Evolutionary conservation across 2,329 filamentous ascomycete species (phyloP).

Genomic region (Hymenoscyphus salicellus): DNA sequence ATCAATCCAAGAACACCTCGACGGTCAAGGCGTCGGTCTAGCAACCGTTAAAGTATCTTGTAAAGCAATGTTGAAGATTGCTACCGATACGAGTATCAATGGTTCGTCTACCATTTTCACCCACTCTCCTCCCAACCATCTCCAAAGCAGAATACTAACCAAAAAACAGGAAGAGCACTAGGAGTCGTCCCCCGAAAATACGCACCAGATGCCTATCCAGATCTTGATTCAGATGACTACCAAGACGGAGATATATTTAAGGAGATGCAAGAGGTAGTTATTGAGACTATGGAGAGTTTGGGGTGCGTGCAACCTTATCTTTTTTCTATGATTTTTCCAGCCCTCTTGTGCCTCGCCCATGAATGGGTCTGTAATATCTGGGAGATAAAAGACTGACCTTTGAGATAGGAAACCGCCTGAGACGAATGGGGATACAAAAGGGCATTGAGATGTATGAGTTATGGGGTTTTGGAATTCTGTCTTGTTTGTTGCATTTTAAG

Average conservation of each 20-base stretch:
- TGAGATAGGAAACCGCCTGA: too few species aligned
- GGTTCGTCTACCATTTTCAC: neutral
- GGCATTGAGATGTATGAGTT: too few species aligned
- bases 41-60: neutral
- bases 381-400: too few species aligned
- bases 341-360: too few species aligned
- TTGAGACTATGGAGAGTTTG: slow-evolving; percentile 2
- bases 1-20: slow-evolving; percentile 2
- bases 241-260: slow-evolving; percentile 1
- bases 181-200: slow-evolving; percentile 4
- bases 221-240: slow-evolving; percentile 8
- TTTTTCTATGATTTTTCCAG: too few species aligned
- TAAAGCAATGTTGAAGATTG: slow-evolving; percentile 4
- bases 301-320: neutral
- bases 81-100: slow-evolving; percentile 5
- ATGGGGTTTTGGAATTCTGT: too few species aligned
- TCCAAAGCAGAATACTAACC: neutral
- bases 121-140: neutral
- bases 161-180: neutral
- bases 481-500: too few species aligned
- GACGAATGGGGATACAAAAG: too few species aligned
- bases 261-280: slow-evolving; percentile 4
- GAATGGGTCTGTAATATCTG: too few species aligned
- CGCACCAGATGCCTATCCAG: slow-evolving; percentile 1
- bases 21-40: neutral